A percentile compares a stretch with the other conserved stretches of the same genome.
Conservation (phyloP, 2,329 filamentous ascomycete species). For the Plectosphaerella plurivora region DNA sequence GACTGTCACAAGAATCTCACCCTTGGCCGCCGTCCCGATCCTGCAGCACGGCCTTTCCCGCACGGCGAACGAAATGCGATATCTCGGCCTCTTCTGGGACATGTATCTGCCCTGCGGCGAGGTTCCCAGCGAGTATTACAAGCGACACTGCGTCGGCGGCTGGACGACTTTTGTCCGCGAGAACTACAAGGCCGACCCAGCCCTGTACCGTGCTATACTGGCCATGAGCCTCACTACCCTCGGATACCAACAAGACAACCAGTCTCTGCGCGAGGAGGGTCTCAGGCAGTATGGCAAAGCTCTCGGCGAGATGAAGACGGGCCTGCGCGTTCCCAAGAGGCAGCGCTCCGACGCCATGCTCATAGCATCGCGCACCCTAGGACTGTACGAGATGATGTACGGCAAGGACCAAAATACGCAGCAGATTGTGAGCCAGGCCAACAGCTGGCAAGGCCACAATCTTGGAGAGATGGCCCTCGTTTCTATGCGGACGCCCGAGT, state of each 20-base stretch:
- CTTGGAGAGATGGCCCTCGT: slow-evolving; percentile 11
- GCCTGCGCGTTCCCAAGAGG: slow-evolving; percentile 1
- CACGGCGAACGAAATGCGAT: slow-evolving; percentile 9
- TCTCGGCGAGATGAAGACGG: slow-evolving; percentile 8
- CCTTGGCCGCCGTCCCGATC: neutral
- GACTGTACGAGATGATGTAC: slow-evolving; percentile 16
- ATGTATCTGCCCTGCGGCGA: slow-evolving; percentile 10
- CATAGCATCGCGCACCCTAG: slow-evolving; percentile 8
- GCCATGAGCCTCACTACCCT: slow-evolving; percentile 16
- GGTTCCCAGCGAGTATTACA: neutral
- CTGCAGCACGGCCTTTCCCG: slow-evolving; percentile 1
- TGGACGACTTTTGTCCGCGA: slow-evolving; percentile 15
- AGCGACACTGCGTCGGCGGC: slow-evolving; percentile 7
- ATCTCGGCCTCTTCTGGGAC: slow-evolving; percentile 12
- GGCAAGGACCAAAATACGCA: slow-evolving; percentile 10
- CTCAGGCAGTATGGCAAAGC: slow-evolving; percentile 15
- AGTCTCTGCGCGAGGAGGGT: slow-evolving; percentile 12
- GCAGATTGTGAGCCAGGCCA: slow-evolving; percentile 7
- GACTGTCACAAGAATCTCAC: neutral
- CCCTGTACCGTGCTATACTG: slow-evolving; percentile 10
- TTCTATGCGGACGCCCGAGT: slow-evolving; percentile 2
- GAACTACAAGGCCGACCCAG: slow-evolving; percentile 13
- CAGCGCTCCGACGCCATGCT: slow-evolving; percentile 9
- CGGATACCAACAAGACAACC: slow-evolving; percentile 12
- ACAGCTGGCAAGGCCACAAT: slow-evolving; percentile 13